phyloP scores from a whole-genome alignment of 202 grass and related monocot genomes.

The Setaria viridis region DNA sequence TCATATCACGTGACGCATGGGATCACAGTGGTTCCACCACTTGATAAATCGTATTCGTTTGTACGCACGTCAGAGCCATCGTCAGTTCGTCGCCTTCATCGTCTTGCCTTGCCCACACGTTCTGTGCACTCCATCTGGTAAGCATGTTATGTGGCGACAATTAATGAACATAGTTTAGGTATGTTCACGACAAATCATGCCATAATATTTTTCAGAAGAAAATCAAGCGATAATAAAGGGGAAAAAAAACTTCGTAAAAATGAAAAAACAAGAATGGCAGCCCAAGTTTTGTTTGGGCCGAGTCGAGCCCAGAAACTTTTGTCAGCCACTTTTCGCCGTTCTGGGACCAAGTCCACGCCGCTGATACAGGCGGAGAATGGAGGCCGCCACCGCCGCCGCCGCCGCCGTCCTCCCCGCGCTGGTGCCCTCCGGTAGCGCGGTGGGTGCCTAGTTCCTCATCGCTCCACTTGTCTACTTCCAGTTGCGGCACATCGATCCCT shows the following conservation, averaged over 20 bases:
- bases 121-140: background rate
- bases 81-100: background rate
- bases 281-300: conserved; percentile 6
- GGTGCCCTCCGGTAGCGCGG: conserved; percentile 63
- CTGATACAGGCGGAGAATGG: conserved; percentile 19
- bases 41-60: background rate
- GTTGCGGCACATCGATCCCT: background rate
- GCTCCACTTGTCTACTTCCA: background rate
- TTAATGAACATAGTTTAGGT: background rate
- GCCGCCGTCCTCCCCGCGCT: conserved; percentile 46
- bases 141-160: background rate
- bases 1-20: background rate
- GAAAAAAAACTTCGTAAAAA: background rate
- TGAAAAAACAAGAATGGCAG: background rate
- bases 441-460: conserved; percentile 22
- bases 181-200: background rate
- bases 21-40: background rate
- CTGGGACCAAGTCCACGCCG: background rate
- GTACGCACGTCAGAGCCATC: background rate
- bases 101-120: background rate
- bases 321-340: background rate
- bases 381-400: conserved; percentile 37
- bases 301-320: background rate
- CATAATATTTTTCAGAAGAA: background rate
- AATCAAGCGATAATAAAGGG: background rate